A percentile compares a stretch with the other conserved stretches of the same genome.
These are phyloP conservation scores for Aureobasidium sp. DNA, from an alignment of 2,329 filamentous ascomycete species.

Conservation along the genomic window DNA sequence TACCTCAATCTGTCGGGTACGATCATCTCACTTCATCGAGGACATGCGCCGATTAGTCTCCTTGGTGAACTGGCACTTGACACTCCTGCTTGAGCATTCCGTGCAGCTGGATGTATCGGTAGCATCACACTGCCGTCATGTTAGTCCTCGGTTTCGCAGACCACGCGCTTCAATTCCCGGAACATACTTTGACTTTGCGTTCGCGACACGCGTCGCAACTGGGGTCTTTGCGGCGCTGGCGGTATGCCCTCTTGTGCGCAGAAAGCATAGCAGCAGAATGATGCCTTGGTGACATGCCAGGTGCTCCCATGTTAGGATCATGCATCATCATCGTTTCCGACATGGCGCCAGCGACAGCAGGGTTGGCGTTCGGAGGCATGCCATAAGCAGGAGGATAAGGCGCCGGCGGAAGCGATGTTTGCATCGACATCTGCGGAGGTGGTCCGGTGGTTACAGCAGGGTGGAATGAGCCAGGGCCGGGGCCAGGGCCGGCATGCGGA, in stretches of 20 bases:
- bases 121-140: constrained; percentile 64
- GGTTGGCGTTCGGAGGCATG: background rate
- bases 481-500: background rate
- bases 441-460: background rate
- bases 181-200: constrained; percentile 54
- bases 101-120: constrained; percentile 95
- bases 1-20: background rate
- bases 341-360: background rate
- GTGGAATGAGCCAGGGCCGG: background rate
- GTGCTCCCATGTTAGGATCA: constrained; percentile 7
- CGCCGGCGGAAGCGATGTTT: constrained; percentile 1
- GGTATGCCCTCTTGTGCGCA: constrained; percentile 85
- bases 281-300: constrained; percentile 30
- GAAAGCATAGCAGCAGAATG: constrained; percentile 46
- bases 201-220: constrained; percentile 97
- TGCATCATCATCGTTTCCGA: constrained; percentile 10
- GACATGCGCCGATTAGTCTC: constrained; percentile 98
- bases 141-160: background rate
- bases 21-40: constrained; percentile 67
- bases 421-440: background rate
- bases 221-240: constrained; percentile 89
- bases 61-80: constrained; percentile 98
- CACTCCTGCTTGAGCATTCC: constrained; percentile 91
- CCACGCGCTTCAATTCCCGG: background rate
- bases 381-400: constrained; percentile 7